Evolutionary conservation across 345 rosid genomes (phyloP).

Genomic region (Jatropha curcas): DNA sequence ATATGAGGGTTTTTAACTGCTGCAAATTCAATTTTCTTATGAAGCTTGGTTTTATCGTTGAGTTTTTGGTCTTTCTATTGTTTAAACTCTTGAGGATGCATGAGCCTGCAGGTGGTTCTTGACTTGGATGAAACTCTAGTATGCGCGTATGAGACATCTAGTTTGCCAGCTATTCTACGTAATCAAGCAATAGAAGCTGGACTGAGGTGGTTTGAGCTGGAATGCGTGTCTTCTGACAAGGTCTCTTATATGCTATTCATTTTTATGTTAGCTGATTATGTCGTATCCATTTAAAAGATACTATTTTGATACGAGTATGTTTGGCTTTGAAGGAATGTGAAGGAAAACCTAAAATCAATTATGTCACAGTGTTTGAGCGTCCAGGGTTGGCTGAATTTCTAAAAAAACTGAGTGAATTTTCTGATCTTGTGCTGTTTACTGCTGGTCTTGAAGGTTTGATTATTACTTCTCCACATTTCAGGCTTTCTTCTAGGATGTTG

Average conservation of each 20-base stretch:
- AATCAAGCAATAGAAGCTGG: conserved; percentile 77
- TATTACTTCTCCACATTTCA: conserved; percentile 5
- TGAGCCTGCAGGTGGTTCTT: conserved; percentile 73
- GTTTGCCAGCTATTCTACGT: conserved; percentile 62
- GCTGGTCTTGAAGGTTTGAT: conserved; percentile 96
- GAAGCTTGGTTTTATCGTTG: too few relatives aligned
- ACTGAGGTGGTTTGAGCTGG: conserved; percentile 83
- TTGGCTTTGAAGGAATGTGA: conserved; percentile 66
- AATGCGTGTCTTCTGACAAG: conserved; percentile 93
- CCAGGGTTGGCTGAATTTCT: conserved; percentile 88
- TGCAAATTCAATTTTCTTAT: too few relatives aligned
- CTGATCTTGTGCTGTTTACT: conserved; percentile 91
- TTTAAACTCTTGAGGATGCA: not conserved
- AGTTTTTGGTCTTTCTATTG: not conserved
- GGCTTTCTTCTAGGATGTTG: not conserved
- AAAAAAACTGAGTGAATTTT: conserved; percentile 68
- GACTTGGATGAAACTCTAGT: conserved; percentile 98
- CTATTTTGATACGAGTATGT: conserved; percentile 34
- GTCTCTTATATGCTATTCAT: conserved; percentile 35
- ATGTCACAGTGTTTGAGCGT: conserved; percentile 96
- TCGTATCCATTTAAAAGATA: conserved; percentile 8
- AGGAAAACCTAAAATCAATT: conserved; percentile 84
- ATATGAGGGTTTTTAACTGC: too few relatives aligned
- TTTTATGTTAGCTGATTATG: conserved; percentile 7
- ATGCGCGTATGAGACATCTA: conserved; percentile 87